A percentile compares a stretch with the other conserved stretches of the same genome.
These are phyloP conservation scores for Leptomonas pyrrhocoris DNA, from an alignment of 208 protist species.

Conservation along the genomic window DNA sequence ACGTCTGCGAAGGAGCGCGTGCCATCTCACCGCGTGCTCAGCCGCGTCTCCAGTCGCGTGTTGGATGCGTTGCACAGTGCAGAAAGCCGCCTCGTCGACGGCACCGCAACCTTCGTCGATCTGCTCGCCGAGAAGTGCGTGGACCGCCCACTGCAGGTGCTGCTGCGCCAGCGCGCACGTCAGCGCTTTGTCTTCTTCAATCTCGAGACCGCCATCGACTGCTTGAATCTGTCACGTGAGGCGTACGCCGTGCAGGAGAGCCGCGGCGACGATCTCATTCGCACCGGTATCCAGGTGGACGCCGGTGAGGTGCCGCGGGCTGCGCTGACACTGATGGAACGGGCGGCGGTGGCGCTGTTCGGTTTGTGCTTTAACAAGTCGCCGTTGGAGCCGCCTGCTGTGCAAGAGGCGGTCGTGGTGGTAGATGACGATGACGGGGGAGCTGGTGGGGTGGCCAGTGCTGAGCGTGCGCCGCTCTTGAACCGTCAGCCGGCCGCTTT, in stretches of 20 bases:
- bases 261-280: slow-evolving; percentile 33
- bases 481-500: not conserved
- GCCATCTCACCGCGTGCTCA: slow-evolving; percentile 1
- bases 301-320: slow-evolving; percentile 26
- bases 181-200: slow-evolving; percentile 84
- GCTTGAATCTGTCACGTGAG: slow-evolving; percentile 86
- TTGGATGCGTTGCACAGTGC: slow-evolving; percentile 26
- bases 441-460: not conserved
- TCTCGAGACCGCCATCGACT: slow-evolving; percentile 88
- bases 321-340: slow-evolving; percentile 29
- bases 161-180: slow-evolving; percentile 26
- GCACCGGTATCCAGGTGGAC: slow-evolving; percentile 38
- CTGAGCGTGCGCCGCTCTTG: not conserved
- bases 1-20: not conserved
- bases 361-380: slow-evolving; percentile 30
- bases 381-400: not conserved
- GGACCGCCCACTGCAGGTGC: slow-evolving; percentile 29
- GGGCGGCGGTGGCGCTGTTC: slow-evolving; percentile 12
- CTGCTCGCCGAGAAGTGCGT: slow-evolving; percentile 36
- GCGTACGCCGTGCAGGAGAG: slow-evolving; percentile 55
- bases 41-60: slow-evolving; percentile 26
- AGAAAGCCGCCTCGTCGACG: slow-evolving; percentile 33
- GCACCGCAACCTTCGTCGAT: slow-evolving; percentile 40
- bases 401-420: slow-evolving; percentile 1
- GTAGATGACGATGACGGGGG: not conserved